phyloP scores from a whole-genome alignment of 345 rosid species.

The Populus simonii region DNA sequence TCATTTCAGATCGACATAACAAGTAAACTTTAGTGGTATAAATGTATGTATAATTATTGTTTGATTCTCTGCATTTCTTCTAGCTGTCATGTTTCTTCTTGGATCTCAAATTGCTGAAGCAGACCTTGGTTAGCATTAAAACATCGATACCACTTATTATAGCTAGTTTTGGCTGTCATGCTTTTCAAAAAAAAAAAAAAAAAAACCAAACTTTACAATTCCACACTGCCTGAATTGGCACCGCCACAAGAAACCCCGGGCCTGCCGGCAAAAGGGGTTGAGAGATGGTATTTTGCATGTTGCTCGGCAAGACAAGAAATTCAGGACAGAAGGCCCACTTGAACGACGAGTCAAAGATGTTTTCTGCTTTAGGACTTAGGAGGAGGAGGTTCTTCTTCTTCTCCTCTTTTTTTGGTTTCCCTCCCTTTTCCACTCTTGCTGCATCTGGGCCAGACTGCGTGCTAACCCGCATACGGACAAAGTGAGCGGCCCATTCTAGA shows the following conservation, averaged over 20 bases:
- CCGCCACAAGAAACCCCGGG: too few species aligned
- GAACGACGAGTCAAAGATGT: neutral
- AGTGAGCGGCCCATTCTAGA: neutral
- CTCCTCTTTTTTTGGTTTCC: too few species aligned
- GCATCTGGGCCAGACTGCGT: neutral
- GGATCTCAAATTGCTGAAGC: neutral
- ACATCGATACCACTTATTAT: too few species aligned
- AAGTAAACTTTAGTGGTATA: slow-evolving; percentile 3
- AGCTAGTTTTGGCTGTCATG: neutral
- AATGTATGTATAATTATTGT: neutral
- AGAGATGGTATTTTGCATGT: neutral
- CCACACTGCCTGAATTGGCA: neutral
- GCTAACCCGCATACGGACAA: neutral
- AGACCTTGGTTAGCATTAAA: neutral
- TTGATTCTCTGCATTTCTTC: neutral
- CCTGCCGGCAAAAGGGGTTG: neutral
- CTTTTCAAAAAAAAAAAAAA: neutral
- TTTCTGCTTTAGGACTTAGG: neutral
- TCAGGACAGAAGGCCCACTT: neutral
- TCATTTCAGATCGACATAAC: slow-evolving; percentile 8
- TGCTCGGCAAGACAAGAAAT: neutral
- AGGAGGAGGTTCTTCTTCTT: neutral
- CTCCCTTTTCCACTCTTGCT: neutral
- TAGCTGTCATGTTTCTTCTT: neutral
- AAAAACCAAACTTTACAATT: neutral